These are phyloP conservation scores for Apiospora aurea DNA, from an alignment of 2,329 filamentous ascomycete genomes.

Conservation along the genomic window DNA sequence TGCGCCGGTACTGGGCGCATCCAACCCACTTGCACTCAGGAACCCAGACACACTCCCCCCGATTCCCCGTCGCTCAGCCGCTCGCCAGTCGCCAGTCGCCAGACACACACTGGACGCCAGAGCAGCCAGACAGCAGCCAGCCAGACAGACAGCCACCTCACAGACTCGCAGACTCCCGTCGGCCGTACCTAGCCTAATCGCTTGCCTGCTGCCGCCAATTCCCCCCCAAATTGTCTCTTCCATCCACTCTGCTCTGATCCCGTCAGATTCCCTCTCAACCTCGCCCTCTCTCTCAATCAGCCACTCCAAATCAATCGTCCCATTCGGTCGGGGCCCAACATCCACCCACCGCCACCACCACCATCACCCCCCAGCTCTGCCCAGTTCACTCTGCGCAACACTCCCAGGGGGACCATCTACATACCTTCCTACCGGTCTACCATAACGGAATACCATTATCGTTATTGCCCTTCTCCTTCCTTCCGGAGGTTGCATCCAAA, in stretches of 20 bases:
- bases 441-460: neutral
- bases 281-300: neutral
- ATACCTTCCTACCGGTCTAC: neutral
- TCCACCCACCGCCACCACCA: neutral
- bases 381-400: conserved; percentile 16
- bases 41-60: conserved; percentile 12
- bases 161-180: neutral
- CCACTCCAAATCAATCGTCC: neutral
- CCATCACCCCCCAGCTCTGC: neutral
- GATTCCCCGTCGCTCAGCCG: neutral
- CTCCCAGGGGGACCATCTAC: neutral
- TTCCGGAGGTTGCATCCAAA: neutral
- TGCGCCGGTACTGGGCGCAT: conserved; percentile 13
- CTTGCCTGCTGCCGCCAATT: conserved; percentile 5
- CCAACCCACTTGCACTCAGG: neutral
- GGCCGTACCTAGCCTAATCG: conserved; percentile 3
- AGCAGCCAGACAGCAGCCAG: neutral
- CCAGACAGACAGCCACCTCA: no score
- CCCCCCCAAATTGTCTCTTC: conserved; percentile 12
- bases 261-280: conserved; percentile 4
- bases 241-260: neutral
- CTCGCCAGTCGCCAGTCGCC: neutral
- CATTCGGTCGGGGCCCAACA: neutral
- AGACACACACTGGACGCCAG: neutral
- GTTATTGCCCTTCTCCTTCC: neutral